Percentiles rank a stretch among this genome's conserved stretches.
Conservation (phyloP, 2,329 filamentous ascomycete species). For the Ascochyta fabae region DNA sequence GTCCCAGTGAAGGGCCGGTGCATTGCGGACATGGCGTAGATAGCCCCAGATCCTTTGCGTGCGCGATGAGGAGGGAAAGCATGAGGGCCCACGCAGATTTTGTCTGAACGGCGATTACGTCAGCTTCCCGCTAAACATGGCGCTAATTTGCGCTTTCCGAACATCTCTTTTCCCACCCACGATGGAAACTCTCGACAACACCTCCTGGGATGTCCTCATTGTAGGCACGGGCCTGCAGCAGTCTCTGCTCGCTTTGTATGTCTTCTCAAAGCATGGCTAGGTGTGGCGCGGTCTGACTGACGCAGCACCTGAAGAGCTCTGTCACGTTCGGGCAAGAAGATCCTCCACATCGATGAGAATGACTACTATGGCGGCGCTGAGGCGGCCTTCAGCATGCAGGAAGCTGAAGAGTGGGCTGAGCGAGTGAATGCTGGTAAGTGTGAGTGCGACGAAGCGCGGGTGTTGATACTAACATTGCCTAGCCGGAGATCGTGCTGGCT, state of each 20-base stretch:
- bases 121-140: conserved; percentile 18
- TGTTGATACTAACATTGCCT: conserved; percentile 13
- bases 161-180: conserved; percentile 27
- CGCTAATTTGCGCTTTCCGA: conserved; percentile 30
- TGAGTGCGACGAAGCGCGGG: not conserved
- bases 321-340: conserved; percentile 88
- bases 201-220: conserved; percentile 61
- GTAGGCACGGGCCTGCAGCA: conserved; percentile 60
- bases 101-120: conserved; percentile 29
- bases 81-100: conserved; percentile 28
- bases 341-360: conserved; percentile 88
- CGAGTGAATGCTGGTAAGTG: conserved; percentile 47
- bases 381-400: conserved; percentile 83
- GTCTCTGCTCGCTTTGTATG: conserved; percentile 62
- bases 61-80: conserved; percentile 38
- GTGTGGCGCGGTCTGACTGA: conserved; percentile 70
- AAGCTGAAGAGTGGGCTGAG: conserved; percentile 76
- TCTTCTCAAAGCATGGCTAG: conserved; percentile 19
- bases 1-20: conserved; percentile 54
- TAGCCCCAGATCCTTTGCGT: conserved; percentile 43
- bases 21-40: conserved; percentile 45
- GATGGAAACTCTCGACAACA: conserved; percentile 59
- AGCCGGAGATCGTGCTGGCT: conserved; percentile 30
- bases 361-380: conserved; percentile 87
- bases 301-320: conserved; percentile 76